phyloP scores from a whole-genome alignment of 1,284 basidiomycete genomes.

The Apiotrichum mycotoxinovorans region DNA sequence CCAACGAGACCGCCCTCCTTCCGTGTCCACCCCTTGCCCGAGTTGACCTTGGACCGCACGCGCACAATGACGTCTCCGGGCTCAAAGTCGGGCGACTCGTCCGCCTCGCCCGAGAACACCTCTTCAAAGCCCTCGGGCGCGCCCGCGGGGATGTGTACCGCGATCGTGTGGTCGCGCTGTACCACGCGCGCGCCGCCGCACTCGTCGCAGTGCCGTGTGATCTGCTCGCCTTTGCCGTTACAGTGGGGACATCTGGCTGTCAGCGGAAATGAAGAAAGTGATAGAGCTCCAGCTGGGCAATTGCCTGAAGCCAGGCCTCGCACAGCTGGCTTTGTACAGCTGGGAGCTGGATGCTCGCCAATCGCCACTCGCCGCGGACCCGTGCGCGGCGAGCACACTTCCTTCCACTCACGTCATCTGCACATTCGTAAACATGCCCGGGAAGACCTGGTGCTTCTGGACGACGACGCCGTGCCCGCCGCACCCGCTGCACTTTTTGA shows the following conservation, averaged over 20 bases:
- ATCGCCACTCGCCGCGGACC: too few relatives aligned
- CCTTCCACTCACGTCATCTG: slow-evolving; percentile 45
- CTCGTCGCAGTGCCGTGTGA: slow-evolving; percentile 69
- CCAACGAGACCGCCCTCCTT: slow-evolving; percentile 87
- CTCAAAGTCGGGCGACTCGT: slow-evolving; percentile 89
- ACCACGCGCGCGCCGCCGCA: slow-evolving; percentile 79
- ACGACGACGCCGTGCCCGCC: slow-evolving; percentile 79
- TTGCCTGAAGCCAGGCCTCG: too few relatives aligned
- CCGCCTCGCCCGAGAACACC: slow-evolving; percentile 86
- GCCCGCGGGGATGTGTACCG: slow-evolving; percentile 74
- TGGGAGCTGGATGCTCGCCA: too few relatives aligned
- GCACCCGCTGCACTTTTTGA: slow-evolving; percentile 75
- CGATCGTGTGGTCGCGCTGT: slow-evolving; percentile 60
- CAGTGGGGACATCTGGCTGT: slow-evolving; percentile 68
- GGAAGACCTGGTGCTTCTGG: slow-evolving; percentile 87
- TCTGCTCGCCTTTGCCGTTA: slow-evolving; percentile 72
- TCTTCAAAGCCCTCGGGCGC: slow-evolving; percentile 89
- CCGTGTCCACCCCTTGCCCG: slow-evolving; percentile 67
- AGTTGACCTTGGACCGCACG: slow-evolving; percentile 61
- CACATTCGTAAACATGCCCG: slow-evolving; percentile 73
- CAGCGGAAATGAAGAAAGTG: neutral
- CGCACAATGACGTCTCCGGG: slow-evolving; percentile 83
- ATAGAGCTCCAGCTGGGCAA: neutral
- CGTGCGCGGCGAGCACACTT: too few relatives aligned
- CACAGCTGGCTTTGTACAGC: too few relatives aligned